Conservation (phyloP, 805 yeast species). For the Candida succiphila region DNA sequence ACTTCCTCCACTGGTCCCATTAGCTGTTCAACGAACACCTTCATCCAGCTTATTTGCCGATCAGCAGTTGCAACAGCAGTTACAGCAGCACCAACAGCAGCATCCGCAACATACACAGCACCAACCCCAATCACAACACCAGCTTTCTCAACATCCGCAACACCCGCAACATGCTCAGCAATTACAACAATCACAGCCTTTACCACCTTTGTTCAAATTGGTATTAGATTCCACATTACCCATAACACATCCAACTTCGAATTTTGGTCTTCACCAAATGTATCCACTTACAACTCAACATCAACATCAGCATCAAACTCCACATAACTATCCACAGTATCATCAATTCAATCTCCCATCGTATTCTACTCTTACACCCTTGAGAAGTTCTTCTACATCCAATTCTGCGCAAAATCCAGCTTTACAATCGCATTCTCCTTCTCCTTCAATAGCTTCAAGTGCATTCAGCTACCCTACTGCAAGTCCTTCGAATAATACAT, state of each 20-base stretch:
- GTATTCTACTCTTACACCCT: not conserved
- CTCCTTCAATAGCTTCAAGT: not conserved
- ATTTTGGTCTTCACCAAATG: not conserved
- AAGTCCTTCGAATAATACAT: not conserved
- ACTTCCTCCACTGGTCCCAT: not conserved
- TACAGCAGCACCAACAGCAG: not conserved
- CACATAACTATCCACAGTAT: not conserved
- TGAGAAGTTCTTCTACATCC: not conserved
- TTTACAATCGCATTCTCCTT: not conserved
- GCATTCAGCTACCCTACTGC: not conserved
- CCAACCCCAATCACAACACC: not conserved
- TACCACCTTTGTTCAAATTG: constrained; percentile 17
- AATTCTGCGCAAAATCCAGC: constrained; percentile 1
- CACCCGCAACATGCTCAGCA: constrained; percentile 4
- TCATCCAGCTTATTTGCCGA: too few species aligned
- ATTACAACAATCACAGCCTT: constrained; percentile 2
- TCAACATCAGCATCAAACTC: not conserved
- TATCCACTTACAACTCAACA: constrained; percentile 3
- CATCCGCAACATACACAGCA: not conserved
- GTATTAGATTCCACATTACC: constrained; percentile 17
- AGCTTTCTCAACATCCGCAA: constrained; percentile 2
- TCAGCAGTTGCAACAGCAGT: too few species aligned
- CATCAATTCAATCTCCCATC: not conserved
- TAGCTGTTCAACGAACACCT: not conserved
- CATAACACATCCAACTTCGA: constrained; percentile 3